These are phyloP conservation scores for Dittrichia graveolens DNA, from an alignment of 129 eudicot genomes.

Conservation along the genomic window DNA sequence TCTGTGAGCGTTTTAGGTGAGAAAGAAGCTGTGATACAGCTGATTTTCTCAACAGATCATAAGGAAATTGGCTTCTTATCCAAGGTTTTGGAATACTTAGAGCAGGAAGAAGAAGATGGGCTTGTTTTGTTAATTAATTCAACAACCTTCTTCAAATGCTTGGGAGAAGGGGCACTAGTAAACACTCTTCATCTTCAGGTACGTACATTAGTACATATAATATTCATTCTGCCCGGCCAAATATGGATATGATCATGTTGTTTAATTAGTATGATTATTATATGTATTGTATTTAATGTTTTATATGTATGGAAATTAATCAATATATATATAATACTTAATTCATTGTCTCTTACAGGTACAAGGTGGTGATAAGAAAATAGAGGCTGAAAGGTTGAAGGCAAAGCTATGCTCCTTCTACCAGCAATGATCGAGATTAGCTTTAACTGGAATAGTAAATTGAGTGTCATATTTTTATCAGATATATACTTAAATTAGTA, in stretches of 20 bases:
- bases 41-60: conserved; percentile 31
- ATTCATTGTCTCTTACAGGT: conserved; percentile 13
- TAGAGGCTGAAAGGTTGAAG: conserved; percentile 22
- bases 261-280: too few relatives aligned
- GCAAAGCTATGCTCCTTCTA: conserved; percentile 22
- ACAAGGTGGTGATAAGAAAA: conserved; percentile 13
- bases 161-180: conserved; percentile 31
- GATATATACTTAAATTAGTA: too few relatives aligned
- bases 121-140: conserved; percentile 33
- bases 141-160: conserved; percentile 38
- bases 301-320: too few relatives aligned
- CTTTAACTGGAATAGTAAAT: too few relatives aligned
- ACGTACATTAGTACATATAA: not conserved
- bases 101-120: conserved; percentile 33
- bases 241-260: too few relatives aligned
- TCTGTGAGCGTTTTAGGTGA: conserved; percentile 38
- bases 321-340: not conserved
- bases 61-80: conserved; percentile 21
- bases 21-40: conserved; percentile 46
- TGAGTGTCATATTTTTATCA: too few relatives aligned
- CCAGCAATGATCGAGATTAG: not conserved
- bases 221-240: not conserved
- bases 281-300: too few relatives aligned
- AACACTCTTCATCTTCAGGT: conserved; percentile 50
- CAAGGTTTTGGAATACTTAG: conserved; percentile 36